Evolutionary conservation across 169 alveolate genomes (phyloP).

Genomic region (Cryptosporidium meleagridis): DNA sequence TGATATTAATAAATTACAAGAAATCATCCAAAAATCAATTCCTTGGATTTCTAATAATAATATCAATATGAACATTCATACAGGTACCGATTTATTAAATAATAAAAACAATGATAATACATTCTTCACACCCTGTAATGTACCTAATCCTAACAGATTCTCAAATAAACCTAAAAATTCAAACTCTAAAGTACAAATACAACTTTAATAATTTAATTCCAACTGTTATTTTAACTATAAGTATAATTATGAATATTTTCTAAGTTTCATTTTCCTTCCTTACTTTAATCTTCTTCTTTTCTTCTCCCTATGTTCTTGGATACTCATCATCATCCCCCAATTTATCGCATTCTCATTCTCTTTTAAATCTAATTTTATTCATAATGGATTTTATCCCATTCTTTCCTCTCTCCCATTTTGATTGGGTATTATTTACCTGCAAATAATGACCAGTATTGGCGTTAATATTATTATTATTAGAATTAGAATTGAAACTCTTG

Average conservation of each 20-base stretch:
- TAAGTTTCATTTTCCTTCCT: too few relatives aligned
- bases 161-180: constrained; percentile 44
- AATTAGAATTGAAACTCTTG: not conserved
- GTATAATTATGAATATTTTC: not conserved
- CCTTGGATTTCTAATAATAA: constrained; percentile 9
- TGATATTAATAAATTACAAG: constrained; percentile 12
- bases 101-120: not conserved
- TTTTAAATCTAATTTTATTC: not conserved
- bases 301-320: not conserved
- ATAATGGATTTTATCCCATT: not conserved
- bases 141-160: constrained; percentile 57
- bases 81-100: not conserved
- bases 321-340: too few relatives aligned
- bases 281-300: too few relatives aligned
- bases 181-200: constrained; percentile 45
- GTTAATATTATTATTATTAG: too few relatives aligned
- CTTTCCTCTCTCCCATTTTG: not conserved
- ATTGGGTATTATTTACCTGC: not conserved
- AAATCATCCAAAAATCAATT: constrained; percentile 14
- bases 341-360: not conserved
- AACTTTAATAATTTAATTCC: constrained; percentile 2
- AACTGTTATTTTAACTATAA: not conserved
- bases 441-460: too few relatives aligned
- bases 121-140: constrained; percentile 21
- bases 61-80: not conserved